Base-by-base conservation (phyloP, 2,329 filamentous ascomycete species). In the Epichloe gansuensis region DNA sequence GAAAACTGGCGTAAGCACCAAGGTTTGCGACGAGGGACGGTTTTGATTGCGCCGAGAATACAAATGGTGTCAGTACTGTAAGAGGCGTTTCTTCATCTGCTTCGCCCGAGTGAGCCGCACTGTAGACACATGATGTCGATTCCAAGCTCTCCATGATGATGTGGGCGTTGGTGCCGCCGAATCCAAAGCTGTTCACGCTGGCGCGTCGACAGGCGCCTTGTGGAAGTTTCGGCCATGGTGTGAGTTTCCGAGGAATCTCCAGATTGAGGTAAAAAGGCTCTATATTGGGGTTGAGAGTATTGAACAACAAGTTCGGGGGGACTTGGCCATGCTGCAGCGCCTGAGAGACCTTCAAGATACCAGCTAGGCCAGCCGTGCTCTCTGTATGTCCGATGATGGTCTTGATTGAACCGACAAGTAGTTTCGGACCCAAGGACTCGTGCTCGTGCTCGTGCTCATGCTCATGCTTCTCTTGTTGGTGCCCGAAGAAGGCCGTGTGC, bases 101-200 rank as follows among this genome's bases (percentile, higher is more conserved):
- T 2, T 6, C 25, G 7, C 25, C 25, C 5, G 25, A 6, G 25
- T 6, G 25, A 8, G 27, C 27, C 27, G 17, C 17, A 21, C 17
- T 21, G 17, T 21, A 21, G 17, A 3, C 27, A 8, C 27, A 7
- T 27, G 27, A 8, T 27, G 27, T 27, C 27, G 27, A 2, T 8
- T 27, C 27, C 27, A 27, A 43, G 13, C 41, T 43, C n/a, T 56
- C 52, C 8, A 76, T 49, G 17, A 75, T 68, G 5, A 67, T 62
- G 51, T 76, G 74, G 0, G 66, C 68, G 47, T 75, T 75, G 1
- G 72, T 73, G 35, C 74, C 74, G 5, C 74, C 74, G 56, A 71
- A 76, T 2, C 74, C 74, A 55, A 76, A 77, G 41, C 66, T 70
- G 59, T 75, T 75, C 48, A 76, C 65, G 52, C 69, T 70, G 15